Base-by-base conservation (phyloP, 2,329 filamentous ascomycete species). In the Clonostachys rosea region DNA sequence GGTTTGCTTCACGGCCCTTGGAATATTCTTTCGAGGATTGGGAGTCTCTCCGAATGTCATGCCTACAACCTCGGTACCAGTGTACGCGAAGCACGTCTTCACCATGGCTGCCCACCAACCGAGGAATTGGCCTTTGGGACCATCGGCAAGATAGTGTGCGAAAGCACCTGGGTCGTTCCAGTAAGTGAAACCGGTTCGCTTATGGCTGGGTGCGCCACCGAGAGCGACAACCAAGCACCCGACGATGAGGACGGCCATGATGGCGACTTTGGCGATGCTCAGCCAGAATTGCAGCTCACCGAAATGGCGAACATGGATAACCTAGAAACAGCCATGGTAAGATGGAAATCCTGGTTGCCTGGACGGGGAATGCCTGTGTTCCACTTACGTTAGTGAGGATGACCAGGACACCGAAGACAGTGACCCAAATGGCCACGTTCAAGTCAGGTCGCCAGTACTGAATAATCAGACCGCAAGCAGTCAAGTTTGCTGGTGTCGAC, bases 121-220 rank as follows among this genome's bases (percentile, higher is more conserved):
- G 4, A 87, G 68, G 55, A 85, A 89, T 24, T 75, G 73, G 10
- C 87, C 87, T 0, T 86, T 74, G 24, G 71, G 59, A 4, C 85
- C 87, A 0, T 67, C 68, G 17, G 70, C 73, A 54, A 84, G 79
- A 50, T 81, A 75, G 48, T 81, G 75, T 13, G 76, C 75, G 63
- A 90, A 89, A 0, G 86, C 71, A 5, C 86, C 86, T 0, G 86
- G 86, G 3, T 78, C 64, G 6, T 74, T 67, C 78, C 79, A 83
- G 61, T 76, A 79, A 2, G 54, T 73, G 60, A 89, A 90, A 2
- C 86, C 86, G 53, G 86, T 84, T 1, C 78, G 70, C 55, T 88
- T 83, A 40, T 78, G 73, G 0, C 81, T 63, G 0, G 88, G 88
- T 52, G 89, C 89, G 14, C 85, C 87, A 11, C 87, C 88, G 8